phyloP scores from a whole-genome alignment of 441 rosid genomes.

The Gossypium gossypioides region DNA sequence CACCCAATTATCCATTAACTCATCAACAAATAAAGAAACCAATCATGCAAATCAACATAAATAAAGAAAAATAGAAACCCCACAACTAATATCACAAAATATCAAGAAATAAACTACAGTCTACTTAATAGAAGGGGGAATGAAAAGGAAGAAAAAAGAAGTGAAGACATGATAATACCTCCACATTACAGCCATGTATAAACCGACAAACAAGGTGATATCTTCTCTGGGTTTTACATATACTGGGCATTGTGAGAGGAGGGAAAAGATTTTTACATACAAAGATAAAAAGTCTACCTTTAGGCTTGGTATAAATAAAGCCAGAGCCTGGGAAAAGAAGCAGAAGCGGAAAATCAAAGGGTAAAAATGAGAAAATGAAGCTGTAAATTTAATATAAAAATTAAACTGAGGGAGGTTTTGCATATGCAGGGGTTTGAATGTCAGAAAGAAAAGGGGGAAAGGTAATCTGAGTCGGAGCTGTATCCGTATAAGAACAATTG shows the following conservation, averaged over 20 bases:
- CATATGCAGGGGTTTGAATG: slow-evolving; percentile 21
- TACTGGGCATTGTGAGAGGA: not conserved
- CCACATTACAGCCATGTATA: slow-evolving; percentile 18
- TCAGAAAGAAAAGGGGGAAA: slow-evolving; percentile 19
- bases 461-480: slow-evolving; percentile 16
- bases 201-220: slow-evolving; percentile 11
- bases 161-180: slow-evolving; percentile 20
- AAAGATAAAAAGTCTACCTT: slow-evolving; percentile 11
- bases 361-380: slow-evolving; percentile 13
- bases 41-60: slow-evolving; percentile 2
- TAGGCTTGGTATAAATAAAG: slow-evolving; percentile 10
- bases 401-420: not conserved
- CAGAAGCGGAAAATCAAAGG: slow-evolving; percentile 11
- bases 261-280: slow-evolving; percentile 7
- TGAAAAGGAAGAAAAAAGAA: not conserved
- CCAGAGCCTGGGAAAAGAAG: not conserved
- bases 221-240: slow-evolving; percentile 17
- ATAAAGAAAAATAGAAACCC: slow-evolving; percentile 12
- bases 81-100: slow-evolving; percentile 5
- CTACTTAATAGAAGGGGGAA: not conserved
- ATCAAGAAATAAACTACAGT: slow-evolving; percentile 3
- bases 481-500: too few relatives aligned
- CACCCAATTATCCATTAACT: slow-evolving; percentile 13
- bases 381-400: not conserved
- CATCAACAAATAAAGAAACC: slow-evolving; percentile 6